Conservation (phyloP, 805 yeast genomes). For the Nakazawaea sp. region DNA sequence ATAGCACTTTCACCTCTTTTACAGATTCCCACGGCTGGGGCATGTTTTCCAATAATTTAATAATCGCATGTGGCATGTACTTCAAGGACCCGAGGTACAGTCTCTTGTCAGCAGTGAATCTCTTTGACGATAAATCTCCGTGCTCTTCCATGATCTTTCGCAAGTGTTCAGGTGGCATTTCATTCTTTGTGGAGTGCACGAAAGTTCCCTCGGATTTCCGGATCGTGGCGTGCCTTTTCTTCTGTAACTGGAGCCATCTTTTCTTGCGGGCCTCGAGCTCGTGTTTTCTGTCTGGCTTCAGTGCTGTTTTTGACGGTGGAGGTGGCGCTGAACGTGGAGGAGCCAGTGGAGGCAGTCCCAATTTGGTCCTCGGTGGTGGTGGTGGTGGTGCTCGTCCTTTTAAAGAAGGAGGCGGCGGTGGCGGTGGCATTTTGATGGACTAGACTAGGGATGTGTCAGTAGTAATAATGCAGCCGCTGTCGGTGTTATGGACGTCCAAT, state of each 20-base stretch:
- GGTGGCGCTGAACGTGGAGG: conserved; percentile 21
- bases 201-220: conserved; percentile 31
- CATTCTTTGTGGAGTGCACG: conserved; percentile 57
- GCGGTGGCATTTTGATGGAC: too few relatives aligned
- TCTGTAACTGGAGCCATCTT: conserved; percentile 32
- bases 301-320: conserved; percentile 15
- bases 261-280: conserved; percentile 21
- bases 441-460: too few relatives aligned
- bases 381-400: conserved; percentile 1
- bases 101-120: conserved; percentile 77
- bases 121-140: conserved; percentile 75
- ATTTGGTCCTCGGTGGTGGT: not conserved
- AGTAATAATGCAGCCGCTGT: too few relatives aligned
- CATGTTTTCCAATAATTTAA: conserved; percentile 88
- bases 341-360: conserved; percentile 19
- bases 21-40: conserved; percentile 97
- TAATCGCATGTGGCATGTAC: conserved; percentile 91
- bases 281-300: conserved; percentile 12
- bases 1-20: conserved; percentile 80
- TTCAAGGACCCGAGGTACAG: conserved; percentile 87
- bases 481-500: too few relatives aligned
- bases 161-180: conserved; percentile 91
- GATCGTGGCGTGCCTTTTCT: conserved; percentile 39
- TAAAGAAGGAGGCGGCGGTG: conserved; percentile 15
- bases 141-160: conserved; percentile 79